Evolutionary conservation across 768 basidiomycete genomes (phyloP).

Genomic region (Trametes meyenii): DNA sequence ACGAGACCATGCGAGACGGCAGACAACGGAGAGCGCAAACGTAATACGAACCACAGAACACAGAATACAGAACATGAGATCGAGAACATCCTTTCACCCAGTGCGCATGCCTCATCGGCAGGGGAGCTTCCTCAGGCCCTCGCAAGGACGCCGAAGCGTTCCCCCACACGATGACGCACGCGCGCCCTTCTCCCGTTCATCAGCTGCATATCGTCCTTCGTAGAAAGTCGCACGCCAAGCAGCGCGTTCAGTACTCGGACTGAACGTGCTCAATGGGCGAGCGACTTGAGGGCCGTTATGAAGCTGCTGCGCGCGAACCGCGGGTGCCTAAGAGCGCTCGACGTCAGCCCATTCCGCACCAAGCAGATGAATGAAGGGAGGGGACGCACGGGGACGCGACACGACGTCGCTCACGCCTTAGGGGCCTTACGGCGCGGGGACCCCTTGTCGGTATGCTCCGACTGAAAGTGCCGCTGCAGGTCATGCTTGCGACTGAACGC

Average conservation of each 20-base stretch:
- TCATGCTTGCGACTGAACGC: conserved; percentile 21
- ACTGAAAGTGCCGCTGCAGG: conserved; percentile 10
- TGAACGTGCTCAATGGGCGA: conserved; percentile 4
- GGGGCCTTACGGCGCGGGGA: conserved; percentile 19
- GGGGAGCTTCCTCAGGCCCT: conserved; percentile 9
- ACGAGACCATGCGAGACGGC: too few species aligned
- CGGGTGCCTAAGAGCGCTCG: not conserved
- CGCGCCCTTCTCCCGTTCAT: conserved; percentile 12
- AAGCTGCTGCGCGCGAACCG: conserved; percentile 8
- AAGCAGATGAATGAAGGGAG: not conserved
- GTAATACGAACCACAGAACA: too few species aligned
- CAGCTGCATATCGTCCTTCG: conserved; percentile 19
- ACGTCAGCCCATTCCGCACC: not conserved
- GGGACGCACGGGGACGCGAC: not conserved
- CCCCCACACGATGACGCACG: conserved; percentile 4
- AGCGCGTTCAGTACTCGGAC: conserved; percentile 3
- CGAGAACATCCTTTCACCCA: not conserved
- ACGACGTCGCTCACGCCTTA: not conserved
- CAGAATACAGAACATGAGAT: too few species aligned
- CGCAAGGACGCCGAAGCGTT: not conserved
- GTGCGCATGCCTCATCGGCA: conserved; percentile 8
- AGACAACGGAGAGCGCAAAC: too few species aligned
- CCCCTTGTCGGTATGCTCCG: conserved; percentile 14
- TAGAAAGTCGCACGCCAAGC: conserved; percentile 7
- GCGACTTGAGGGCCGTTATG: conserved; percentile 15